Evolutionary conservation across 1,139 yeast genomes (phyloP).

Genomic region (Nakaseomyces delphensis): DNA sequence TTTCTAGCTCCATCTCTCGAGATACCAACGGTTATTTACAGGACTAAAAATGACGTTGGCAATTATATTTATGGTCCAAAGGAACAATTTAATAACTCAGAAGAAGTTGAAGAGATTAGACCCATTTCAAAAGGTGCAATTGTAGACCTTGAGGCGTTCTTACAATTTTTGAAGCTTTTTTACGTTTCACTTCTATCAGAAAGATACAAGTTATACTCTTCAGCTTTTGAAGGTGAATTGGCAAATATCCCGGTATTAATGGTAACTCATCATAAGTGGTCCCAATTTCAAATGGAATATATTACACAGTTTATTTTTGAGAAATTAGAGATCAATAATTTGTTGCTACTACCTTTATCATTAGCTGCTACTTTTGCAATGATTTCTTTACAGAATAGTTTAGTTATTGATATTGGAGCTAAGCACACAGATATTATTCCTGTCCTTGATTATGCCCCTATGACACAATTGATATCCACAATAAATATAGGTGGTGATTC

Average conservation of each 20-base stretch:
- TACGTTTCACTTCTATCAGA: slow-evolving; percentile 45
- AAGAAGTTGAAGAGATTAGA: slow-evolving; percentile 38
- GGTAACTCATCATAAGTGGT: slow-evolving; percentile 61
- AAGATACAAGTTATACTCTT: slow-evolving; percentile 35
- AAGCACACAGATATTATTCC: slow-evolving; percentile 72
- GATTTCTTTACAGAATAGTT: slow-evolving; percentile 49
- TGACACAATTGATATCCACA: slow-evolving; percentile 46
- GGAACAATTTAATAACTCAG: slow-evolving; percentile 5
- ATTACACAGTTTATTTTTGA: slow-evolving; percentile 74
- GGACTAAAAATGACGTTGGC: slow-evolving; percentile 32
- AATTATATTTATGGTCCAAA: slow-evolving; percentile 47
- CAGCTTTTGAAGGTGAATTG: slow-evolving; percentile 34
- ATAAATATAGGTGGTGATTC: slow-evolving; percentile 53
- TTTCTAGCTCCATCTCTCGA: slow-evolving; percentile 67
- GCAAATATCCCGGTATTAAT: slow-evolving; percentile 47
- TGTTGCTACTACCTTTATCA: slow-evolving; percentile 60
- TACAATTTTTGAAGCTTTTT: slow-evolving; percentile 54
- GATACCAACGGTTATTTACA: slow-evolving; percentile 69
- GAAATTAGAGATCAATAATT: slow-evolving; percentile 60
- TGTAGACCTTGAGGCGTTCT: slow-evolving; percentile 59
- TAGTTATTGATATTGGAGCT: slow-evolving; percentile 75
- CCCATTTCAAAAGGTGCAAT: slow-evolving; percentile 63
- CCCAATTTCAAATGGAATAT: slow-evolving; percentile 54
- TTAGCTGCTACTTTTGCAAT: slow-evolving; percentile 70
- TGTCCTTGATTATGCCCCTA: slow-evolving; percentile 58